Conservation (phyloP, 2,329 filamentous ascomycete species). For the Fusarium sp. region DNA sequence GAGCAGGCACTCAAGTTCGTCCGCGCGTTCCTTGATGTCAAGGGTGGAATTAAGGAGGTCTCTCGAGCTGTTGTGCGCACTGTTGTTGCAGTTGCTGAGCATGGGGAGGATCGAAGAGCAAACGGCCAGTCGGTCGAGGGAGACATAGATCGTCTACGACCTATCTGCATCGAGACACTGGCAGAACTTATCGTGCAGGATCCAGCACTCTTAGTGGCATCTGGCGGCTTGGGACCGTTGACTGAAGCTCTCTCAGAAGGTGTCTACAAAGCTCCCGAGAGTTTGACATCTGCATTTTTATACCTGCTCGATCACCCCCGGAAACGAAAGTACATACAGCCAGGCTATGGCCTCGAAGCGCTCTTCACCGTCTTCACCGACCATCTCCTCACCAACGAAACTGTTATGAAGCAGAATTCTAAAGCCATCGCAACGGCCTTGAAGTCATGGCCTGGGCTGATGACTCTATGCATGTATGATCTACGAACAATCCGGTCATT, state of each 20-base stretch:
- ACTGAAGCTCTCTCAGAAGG: constrained; percentile 93
- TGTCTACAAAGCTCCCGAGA: constrained; percentile 91
- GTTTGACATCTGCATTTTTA: constrained; percentile 85
- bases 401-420: constrained; percentile 82
- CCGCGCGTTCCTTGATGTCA: constrained; percentile 93
- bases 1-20: constrained; percentile 98
- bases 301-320: constrained; percentile 88
- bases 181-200: constrained; percentile 92
- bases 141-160: constrained; percentile 83
- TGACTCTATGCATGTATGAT: constrained; percentile 88
- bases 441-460: constrained; percentile 92
- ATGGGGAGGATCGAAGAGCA: constrained; percentile 85
- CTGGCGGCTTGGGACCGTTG: constrained; percentile 86
- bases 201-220: constrained; percentile 81
- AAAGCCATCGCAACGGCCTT: constrained; percentile 92
- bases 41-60: constrained; percentile 88
- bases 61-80: constrained; percentile 89
- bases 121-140: constrained; percentile 76
- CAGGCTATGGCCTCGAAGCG: constrained; percentile 88
- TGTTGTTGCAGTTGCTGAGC: constrained; percentile 89
- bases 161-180: constrained; percentile 92
- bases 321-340: constrained; percentile 82
- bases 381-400: constrained; percentile 70
- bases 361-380: constrained; percentile 95
- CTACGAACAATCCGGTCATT: constrained; percentile 87